phyloP scores from a whole-genome alignment of 2,329 filamentous ascomycete genomes.

The Colletotrichum navitas region DNA sequence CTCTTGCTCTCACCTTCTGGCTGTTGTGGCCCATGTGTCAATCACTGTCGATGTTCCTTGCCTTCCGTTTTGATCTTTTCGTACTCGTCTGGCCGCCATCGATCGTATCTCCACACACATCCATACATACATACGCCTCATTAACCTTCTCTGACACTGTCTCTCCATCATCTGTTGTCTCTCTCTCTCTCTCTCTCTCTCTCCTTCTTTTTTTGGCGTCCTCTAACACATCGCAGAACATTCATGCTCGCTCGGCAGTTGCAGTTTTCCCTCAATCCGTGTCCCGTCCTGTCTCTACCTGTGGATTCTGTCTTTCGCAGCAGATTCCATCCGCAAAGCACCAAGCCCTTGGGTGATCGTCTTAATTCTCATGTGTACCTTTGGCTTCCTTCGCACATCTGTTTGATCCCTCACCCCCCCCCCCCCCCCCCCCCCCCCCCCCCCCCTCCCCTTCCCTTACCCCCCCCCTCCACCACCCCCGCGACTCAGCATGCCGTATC shows the following conservation, averaged over 20 bases:
- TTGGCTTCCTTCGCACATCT: slow-evolving; percentile 28
- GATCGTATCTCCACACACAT: slow-evolving; percentile 23
- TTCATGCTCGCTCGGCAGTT: slow-evolving; percentile 13
- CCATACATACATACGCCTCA: slow-evolving; percentile 24
- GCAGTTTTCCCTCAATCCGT: not conserved
- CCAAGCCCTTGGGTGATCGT: slow-evolving; percentile 24
- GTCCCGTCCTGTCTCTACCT: too few relatives aligned
- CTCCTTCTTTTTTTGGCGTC: slow-evolving; percentile 30
- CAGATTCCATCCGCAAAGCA: slow-evolving; percentile 12
- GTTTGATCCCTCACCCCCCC: slow-evolving; percentile 25
- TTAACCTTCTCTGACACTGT: slow-evolving; percentile 40
- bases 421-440: too few relatives aligned
- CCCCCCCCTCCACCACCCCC: not conserved
- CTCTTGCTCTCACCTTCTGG: slow-evolving; percentile 1
- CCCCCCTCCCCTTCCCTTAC: too few relatives aligned
- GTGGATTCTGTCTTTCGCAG: slow-evolving; percentile 4
- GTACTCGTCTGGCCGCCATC: slow-evolving; percentile 36
- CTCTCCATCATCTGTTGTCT: slow-evolving; percentile 27
- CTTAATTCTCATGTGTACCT: slow-evolving; percentile 27
- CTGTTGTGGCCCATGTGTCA: slow-evolving; percentile 14
- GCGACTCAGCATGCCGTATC: not conserved
- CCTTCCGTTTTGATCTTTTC: slow-evolving; percentile 31
- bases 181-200: too few relatives aligned
- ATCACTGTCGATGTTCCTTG: slow-evolving; percentile 34
- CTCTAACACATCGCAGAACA: slow-evolving; percentile 21